Percentiles rank a stretch among this genome's conserved stretches.
Conservation (phyloP, 345 rosid genomes). For the Eucalyptus erythrocorys region DNA sequence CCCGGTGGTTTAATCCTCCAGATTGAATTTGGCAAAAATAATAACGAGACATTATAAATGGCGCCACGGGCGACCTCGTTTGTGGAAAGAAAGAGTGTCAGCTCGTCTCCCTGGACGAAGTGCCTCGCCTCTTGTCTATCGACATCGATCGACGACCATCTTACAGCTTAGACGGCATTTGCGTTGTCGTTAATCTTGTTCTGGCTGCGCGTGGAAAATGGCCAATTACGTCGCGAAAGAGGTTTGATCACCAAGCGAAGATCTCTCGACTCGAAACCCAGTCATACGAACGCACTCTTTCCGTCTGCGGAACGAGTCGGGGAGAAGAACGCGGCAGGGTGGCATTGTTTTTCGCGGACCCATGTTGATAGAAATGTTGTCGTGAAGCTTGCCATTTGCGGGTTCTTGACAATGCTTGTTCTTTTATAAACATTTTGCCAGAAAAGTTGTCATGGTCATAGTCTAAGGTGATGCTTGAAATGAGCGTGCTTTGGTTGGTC, state of each 20-base stretch:
- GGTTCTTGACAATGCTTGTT: not conserved
- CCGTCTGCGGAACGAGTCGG: not conserved
- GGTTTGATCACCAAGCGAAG: not conserved
- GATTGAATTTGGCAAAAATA: not conserved
- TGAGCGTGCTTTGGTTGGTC: not conserved
- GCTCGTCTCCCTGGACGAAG: not conserved
- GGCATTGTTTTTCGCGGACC: not conserved
- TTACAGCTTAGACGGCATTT: not conserved
- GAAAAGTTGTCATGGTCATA: not conserved
- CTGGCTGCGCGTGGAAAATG: not conserved
- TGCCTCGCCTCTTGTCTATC: not conserved
- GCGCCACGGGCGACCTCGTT: not conserved
- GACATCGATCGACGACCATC: not conserved
- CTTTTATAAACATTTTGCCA: not conserved
- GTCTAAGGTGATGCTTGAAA: not conserved
- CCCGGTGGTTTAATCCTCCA: no score
- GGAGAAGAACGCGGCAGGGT: not conserved
- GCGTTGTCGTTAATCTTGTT: not conserved
- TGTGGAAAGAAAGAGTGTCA: not conserved
- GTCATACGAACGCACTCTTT: not conserved
- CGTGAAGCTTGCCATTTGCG: not conserved
- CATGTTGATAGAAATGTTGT: not conserved
- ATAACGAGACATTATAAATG: not conserved
- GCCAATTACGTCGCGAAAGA: not conserved
- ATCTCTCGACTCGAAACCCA: not conserved